Evolutionary conservation across 2,329 filamentous ascomycete genomes (phyloP), one percentile per base, ranked within the genome.

Genomic region (Pestalotiopsis fici): DNA sequence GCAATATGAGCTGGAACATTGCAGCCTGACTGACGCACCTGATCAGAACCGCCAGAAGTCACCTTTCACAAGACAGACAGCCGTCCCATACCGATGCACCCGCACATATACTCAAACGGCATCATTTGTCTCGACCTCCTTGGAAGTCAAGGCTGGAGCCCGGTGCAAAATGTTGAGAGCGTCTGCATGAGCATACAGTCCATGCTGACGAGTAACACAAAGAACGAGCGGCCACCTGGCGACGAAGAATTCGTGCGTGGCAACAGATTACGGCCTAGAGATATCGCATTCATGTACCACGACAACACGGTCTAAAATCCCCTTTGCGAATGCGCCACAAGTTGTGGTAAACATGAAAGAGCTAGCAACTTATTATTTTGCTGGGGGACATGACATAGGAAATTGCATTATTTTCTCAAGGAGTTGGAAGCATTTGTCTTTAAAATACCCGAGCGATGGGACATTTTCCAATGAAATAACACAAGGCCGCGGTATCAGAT

Each of bases 81-180:
- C 73, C 87, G 89, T 57, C 86, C 87, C 47, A 95, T 99, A 74
- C 96, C 96, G 1, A 95, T 97, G 79, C 96, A 99, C 76, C 96
- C 96, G 3, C 96, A 99, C 82, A 93, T 99, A 80, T 99, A 99
- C 83, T 96, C 93, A 74, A 99, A 99, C 80, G 96, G 96, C 74
- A 97, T 98, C 79, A 99, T 99, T 77, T 99, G 96, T 76, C 91
- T 99, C 61, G 96, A 99, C 74, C 88, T 99, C 1, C 89, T 99
- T 9, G 94, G 94, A 64, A 85, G 88, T 11, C 91, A 94, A 70
- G 96, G 96, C 66, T 99, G 96, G 96, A 96, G 92, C 60, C 96
- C 96, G 0, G 95, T 99, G 0, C 96, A 99, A 78, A 98, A 95
- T 68, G 96, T 98, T 9, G 95, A 98, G 83, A 97, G 93, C 75